Percentiles rank a stretch among this genome's conserved stretches.
phyloP scores from a whole-genome alignment of 148 eudicot genomes.

The Silene latifolia region DNA sequence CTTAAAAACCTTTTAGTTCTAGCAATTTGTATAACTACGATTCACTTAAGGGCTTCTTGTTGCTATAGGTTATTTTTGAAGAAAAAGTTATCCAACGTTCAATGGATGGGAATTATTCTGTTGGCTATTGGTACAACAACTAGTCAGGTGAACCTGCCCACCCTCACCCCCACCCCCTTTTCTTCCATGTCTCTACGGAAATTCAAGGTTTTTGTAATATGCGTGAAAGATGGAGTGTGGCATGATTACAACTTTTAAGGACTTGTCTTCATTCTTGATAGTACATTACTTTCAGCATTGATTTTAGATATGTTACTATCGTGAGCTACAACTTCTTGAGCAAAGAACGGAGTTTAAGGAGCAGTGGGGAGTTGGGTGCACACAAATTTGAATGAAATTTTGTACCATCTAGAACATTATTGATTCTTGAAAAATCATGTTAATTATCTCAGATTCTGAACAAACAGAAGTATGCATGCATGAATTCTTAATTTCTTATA shows the following conservation, averaged over 20 bases:
- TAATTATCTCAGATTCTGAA: neutral
- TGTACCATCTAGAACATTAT: no score
- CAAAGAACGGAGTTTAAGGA: neutral
- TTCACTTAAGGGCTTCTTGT: neutral
- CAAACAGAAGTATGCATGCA: neutral
- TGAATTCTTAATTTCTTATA: no score
- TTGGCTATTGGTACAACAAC: constrained; percentile 96
- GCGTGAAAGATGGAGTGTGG: no score
- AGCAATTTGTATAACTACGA: neutral
- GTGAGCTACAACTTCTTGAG: neutral
- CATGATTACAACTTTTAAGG: no score
- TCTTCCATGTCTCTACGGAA: neutral
- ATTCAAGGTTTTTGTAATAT: no score
- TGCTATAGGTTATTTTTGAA: constrained; percentile 64
- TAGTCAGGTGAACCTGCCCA: constrained; percentile 72
- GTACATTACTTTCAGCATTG: no score
- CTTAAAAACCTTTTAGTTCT: constrained; percentile 34
- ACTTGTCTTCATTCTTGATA: no score
- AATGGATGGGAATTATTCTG: constrained; percentile 90
- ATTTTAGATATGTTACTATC: no score
- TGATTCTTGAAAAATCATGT: no score
- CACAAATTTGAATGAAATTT: no score
- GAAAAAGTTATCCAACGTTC: constrained; percentile 86
- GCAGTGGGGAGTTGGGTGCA: neutral
- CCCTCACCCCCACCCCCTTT: no score